These are phyloP conservation scores for Podospora comata DNA, from an alignment of 495 filamentous ascomycete genomes.

Conservation along the genomic window DNA sequence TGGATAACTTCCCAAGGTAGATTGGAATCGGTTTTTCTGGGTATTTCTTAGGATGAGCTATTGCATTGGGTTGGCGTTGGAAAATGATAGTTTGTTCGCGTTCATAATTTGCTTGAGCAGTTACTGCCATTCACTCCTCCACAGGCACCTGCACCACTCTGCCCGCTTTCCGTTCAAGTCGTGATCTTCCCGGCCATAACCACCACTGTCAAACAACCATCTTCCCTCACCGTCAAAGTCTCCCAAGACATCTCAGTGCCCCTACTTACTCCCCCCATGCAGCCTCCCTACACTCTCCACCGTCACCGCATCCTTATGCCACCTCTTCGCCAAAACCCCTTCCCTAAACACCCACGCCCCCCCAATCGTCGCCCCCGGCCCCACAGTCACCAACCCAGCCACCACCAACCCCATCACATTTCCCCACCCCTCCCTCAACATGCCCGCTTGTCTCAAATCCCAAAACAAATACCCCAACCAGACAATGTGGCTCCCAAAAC, in stretches of 20 bases:
- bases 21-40: background rate
- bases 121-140: too few species aligned
- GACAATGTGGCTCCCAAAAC: constrained; percentile 16
- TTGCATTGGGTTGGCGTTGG: background rate
- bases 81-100: background rate
- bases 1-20: background rate
- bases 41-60: background rate
- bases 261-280: background rate
- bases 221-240: too few species aligned
- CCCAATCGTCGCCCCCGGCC: constrained; percentile 20
- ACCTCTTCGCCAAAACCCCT: constrained; percentile 20
- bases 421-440: constrained; percentile 23
- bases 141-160: too few species aligned
- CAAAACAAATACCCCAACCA: constrained; percentile 27
- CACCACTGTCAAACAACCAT: too few species aligned
- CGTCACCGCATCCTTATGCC: constrained; percentile 22
- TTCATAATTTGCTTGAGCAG: background rate
- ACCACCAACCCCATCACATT: constrained; percentile 6
- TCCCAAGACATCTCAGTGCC: too few species aligned
- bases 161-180: too few species aligned
- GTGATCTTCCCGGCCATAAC: too few species aligned
- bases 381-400: constrained; percentile 12
- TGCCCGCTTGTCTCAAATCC: constrained; percentile 21
- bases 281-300: constrained; percentile 15
- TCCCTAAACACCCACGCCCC: constrained; percentile 25